A percentile compares a stretch with the other conserved stretches of the same genome.
Evolutionary conservation across 192 early-diverging fungal genomes (phyloP).

Genomic region (Podila verticillata): DNA sequence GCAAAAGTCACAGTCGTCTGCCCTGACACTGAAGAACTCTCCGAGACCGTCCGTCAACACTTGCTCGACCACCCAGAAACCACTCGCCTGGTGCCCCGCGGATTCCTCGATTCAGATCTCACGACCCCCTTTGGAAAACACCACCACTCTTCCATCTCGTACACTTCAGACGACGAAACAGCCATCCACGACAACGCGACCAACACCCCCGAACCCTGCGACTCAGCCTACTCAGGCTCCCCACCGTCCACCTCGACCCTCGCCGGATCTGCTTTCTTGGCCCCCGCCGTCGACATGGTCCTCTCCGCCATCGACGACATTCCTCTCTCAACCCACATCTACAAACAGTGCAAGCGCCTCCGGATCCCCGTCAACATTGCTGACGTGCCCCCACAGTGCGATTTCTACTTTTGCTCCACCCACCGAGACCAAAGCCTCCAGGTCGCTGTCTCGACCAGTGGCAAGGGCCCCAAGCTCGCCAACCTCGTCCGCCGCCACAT

Average conservation of each 20-base stretch:
- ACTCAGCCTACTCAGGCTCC: neutral
- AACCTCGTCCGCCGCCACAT: slow-evolving; percentile 79
- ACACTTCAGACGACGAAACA: neutral
- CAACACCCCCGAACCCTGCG: neutral
- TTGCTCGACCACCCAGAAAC: slow-evolving; percentile 65
- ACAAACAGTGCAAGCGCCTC: slow-evolving; percentile 62
- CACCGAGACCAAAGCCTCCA: slow-evolving; percentile 87
- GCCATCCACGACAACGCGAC: neutral
- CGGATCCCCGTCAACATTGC: slow-evolving; percentile 94
- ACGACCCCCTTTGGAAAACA: slow-evolving; percentile 45
- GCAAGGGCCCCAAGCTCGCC: slow-evolving; percentile 88
- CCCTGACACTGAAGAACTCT: slow-evolving; percentile 64
- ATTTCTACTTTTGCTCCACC: slow-evolving; percentile 93
- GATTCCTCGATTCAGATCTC: slow-evolving; percentile 58
- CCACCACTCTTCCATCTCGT: neutral
- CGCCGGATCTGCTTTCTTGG: neutral
- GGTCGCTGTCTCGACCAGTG: slow-evolving; percentile 90
- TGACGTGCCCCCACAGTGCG: slow-evolving; percentile 89
- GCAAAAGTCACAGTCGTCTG: slow-evolving; percentile 83
- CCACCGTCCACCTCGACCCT: neutral
- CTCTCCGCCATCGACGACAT: slow-evolving; percentile 81
- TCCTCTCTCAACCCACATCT: slow-evolving; percentile 75
- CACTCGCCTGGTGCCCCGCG: slow-evolving; percentile 52
- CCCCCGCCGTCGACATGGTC: slow-evolving; percentile 65
- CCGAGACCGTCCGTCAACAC: slow-evolving; percentile 72